A percentile compares a stretch with the other conserved stretches of the same genome.
Evolutionary conservation across 305 asterid genomes (phyloP).

Genomic region (Fraxinus dipetala): DNA sequence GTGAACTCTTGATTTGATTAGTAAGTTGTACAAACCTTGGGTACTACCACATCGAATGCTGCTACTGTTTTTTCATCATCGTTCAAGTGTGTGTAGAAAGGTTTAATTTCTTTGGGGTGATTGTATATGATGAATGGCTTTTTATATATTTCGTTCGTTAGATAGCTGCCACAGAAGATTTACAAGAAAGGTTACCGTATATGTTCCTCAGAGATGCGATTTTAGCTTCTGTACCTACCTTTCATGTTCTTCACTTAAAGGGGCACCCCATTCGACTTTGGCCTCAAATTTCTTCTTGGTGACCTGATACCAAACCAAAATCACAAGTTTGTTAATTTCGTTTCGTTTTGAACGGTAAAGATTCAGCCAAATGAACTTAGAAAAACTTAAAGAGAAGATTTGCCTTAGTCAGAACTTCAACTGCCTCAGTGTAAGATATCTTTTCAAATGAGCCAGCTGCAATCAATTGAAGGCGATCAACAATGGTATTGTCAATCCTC

Average conservation of each 20-base stretch:
- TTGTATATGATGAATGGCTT: slow-evolving; percentile 60
- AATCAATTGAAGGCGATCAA: slow-evolving; percentile 52
- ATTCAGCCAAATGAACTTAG: not conserved
- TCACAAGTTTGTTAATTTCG: not conserved
- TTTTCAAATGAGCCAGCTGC: slow-evolving; percentile 40
- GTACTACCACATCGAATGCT: slow-evolving; percentile 65
- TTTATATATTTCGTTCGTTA: slow-evolving; percentile 61
- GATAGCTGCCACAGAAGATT: slow-evolving; percentile 39
- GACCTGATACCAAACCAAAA: slow-evolving; percentile 38
- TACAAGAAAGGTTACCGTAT: slow-evolving; percentile 1
- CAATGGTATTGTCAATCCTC: slow-evolving; percentile 52
- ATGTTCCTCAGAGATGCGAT: not conserved
- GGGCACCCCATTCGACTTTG: slow-evolving; percentile 60
- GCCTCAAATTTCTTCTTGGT: slow-evolving; percentile 37
- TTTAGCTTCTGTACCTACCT: slow-evolving; percentile 35
- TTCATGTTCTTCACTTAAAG: slow-evolving; percentile 76
- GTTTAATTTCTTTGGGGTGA: slow-evolving; percentile 60
- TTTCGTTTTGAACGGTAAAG: not conserved
- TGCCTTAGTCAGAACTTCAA: slow-evolving; percentile 62
- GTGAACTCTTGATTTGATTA: not conserved
- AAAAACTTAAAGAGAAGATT: not conserved
- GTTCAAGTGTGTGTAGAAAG: slow-evolving; percentile 60
- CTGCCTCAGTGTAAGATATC: slow-evolving; percentile 68
- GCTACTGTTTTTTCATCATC: slow-evolving; percentile 74
- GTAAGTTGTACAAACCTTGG: slow-evolving; percentile 47